phyloP scores from a whole-genome alignment of 495 filamentous ascomycete species.

The Talaromyces borbonicus region DNA sequence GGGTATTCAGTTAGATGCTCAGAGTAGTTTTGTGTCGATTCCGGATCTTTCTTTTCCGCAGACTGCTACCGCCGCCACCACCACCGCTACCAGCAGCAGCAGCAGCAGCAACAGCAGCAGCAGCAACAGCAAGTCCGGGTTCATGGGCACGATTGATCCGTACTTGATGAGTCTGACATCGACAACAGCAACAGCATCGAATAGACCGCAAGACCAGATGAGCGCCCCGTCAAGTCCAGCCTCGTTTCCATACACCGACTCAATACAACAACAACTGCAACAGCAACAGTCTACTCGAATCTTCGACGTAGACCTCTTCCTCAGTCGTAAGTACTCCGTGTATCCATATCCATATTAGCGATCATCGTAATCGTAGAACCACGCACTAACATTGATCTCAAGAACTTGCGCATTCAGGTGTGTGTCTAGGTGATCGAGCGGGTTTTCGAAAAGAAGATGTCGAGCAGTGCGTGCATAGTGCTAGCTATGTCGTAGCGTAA shows the following conservation, averaged over 20 bases:
- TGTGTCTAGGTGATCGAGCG: conserved; percentile 1
- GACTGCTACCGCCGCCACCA: too few relatives aligned
- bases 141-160: conserved; percentile 1
- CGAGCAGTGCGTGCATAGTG: not conserved
- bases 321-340: not conserved
- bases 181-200: not conserved
- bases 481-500: not conserved
- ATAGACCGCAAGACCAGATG: too few relatives aligned
- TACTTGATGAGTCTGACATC: not conserved
- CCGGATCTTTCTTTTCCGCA: too few relatives aligned
- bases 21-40: conserved; percentile 11
- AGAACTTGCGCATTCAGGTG: not conserved
- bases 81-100: too few relatives aligned
- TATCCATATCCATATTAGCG: too few relatives aligned
- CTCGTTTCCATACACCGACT: too few relatives aligned
- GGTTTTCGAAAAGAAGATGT: conserved; percentile 5
- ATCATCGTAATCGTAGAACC: conserved; percentile 9
- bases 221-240: too few relatives aligned
- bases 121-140: too few relatives aligned
- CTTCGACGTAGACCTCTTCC: not conserved
- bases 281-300: not conserved
- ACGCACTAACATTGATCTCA: not conserved
- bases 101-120: too few relatives aligned
- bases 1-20: conserved; percentile 15
- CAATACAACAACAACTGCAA: too few relatives aligned